A percentile compares a stretch with the other conserved stretches of the same genome.
Evolutionary conservation across 805 yeast species (phyloP).

Genomic region (Zygosaccharomyces bailii): DNA sequence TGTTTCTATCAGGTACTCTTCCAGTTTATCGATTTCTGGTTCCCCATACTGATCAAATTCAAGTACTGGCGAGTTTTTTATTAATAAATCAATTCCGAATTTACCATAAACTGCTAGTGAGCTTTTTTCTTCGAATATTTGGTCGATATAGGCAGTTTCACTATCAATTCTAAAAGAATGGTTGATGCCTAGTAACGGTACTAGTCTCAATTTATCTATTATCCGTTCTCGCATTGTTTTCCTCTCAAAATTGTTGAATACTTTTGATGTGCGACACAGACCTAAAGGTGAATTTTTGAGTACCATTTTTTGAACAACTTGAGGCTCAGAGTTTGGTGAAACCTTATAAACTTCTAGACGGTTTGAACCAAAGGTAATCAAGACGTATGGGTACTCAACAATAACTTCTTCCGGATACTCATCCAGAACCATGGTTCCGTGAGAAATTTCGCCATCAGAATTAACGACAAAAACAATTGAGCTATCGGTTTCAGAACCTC

Average conservation of each 20-base stretch:
- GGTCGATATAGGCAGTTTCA: constrained; percentile 24
- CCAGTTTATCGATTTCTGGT: constrained; percentile 20
- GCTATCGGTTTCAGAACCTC: constrained; percentile 23
- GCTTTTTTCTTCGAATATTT: constrained; percentile 20
- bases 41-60: constrained; percentile 24
- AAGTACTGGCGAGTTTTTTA: constrained; percentile 23
- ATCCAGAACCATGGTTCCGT: constrained; percentile 31
- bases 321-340: constrained; percentile 17
- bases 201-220: constrained; percentile 25
- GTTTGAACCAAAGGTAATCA: constrained; percentile 19
- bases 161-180: constrained; percentile 25
- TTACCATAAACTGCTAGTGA: constrained; percentile 21
- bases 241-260: constrained; percentile 15
- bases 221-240: constrained; percentile 12
- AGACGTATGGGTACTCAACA: constrained; percentile 26
- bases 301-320: constrained; percentile 18
- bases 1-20: constrained; percentile 15
- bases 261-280: constrained; percentile 16
- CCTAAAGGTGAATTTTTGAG: constrained; percentile 5
- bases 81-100: constrained; percentile 19
- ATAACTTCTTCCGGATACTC: constrained; percentile 26
- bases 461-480: constrained; percentile 34
- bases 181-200: constrained; percentile 20
- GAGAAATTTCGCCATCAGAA: constrained; percentile 32
- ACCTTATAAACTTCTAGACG: constrained; percentile 16